Conservation (phyloP, 139 green algal species). For the Auxenochlorella pyrenoidosa region DNA sequence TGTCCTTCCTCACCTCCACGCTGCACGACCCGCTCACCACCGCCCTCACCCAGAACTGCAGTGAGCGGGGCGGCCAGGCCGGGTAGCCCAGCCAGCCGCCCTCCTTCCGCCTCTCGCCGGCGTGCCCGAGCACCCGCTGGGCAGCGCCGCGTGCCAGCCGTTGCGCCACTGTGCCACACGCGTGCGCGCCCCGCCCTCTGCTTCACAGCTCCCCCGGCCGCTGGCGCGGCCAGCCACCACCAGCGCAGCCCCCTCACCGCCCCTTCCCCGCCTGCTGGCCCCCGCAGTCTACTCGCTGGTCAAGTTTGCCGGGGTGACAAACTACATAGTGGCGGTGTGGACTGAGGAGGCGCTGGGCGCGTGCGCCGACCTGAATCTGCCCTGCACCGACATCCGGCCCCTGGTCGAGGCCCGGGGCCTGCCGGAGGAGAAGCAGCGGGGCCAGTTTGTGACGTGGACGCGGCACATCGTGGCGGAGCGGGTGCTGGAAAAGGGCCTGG, state of each 20-base stretch:
- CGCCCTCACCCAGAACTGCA: background rate
- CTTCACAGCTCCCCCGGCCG: too few relatives aligned
- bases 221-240: too few relatives aligned
- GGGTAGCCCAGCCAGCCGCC: too few relatives aligned
- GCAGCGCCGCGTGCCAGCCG: too few relatives aligned
- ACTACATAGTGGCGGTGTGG: slow-evolving; percentile 3
- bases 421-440: too few relatives aligned
- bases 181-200: too few relatives aligned
- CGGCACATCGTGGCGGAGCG: too few relatives aligned
- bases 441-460: too few relatives aligned
- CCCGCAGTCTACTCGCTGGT: slow-evolving; percentile 21
- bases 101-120: background rate
- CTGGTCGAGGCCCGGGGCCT: too few relatives aligned
- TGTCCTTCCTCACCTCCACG: background rate
- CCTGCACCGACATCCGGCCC: background rate
- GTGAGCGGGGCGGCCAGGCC: background rate
- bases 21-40: background rate
- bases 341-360: background rate
- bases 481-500: background rate
- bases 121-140: too few relatives aligned
- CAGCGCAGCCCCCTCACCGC: too few relatives aligned
- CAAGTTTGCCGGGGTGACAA: background rate
- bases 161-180: too few relatives aligned
- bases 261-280: background rate
- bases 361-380: slow-evolving; percentile 12